Base-by-base conservation (phyloP, 2,329 filamentous ascomycete genomes). In the Claviceps pazoutovae region DNA sequence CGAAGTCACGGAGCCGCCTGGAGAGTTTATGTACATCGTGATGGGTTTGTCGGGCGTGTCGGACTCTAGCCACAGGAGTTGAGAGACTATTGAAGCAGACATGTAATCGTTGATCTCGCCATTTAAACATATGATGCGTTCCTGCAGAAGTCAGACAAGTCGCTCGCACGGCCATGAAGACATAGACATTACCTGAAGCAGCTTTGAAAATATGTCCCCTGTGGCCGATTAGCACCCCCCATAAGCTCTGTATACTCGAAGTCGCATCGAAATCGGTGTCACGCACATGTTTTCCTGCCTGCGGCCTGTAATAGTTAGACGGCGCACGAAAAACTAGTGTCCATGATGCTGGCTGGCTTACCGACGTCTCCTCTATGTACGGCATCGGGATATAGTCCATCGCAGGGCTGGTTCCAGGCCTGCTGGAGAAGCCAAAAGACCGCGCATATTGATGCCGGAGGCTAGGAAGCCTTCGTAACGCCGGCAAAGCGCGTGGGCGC, bases 21-120 rank as follows among this genome's bases (percentile, higher is more conserved):
- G 91, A 0, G 88, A 95, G 72, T 98, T 95, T 68, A 98, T 98
- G 69, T 98, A 98, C 67, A 98, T 86, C 50, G 87, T 93, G 58
- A 98, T 97, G 13, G 89, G 86, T 67, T 95, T 96, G 52, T 94
- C 82, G 3, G 91, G 90, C 62, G 88, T 88, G 64, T 98, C 93
- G 61, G 91, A 93, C 75, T 98, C 94, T 67, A 98, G 88, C 79
- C 90, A 98, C 56, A 98, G 84, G 21, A 98, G 82, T 66, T 98
- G 94, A 1, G 93, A 88, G 30, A 97, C 91, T 56, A 97, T 88
- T 43, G 86, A 87, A n/a, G 93, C 91, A 39, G 89, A 95, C 58
- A 93, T 82, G 43, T 80, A 84, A 64, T 95, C 88, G 71, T 97
- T 86, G 53, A 97, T 89, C 63, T 86, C 77, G 62, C 91, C 91